phyloP scores from a whole-genome alignment of 192 early-diverging fungal genomes.

The Helicostylum pulchrum region DNA sequence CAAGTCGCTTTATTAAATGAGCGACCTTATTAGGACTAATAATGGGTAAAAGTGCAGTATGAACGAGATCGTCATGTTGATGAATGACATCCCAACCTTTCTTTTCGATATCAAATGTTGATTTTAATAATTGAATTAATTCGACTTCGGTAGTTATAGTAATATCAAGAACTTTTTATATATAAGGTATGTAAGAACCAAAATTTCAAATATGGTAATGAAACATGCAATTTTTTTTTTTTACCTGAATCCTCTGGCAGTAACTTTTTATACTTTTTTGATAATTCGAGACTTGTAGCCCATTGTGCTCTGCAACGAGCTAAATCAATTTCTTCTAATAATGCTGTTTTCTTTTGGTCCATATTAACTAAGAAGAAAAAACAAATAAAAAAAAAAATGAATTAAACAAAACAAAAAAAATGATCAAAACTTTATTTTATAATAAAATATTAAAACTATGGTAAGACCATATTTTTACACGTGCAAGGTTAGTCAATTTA shows the following conservation, averaged over 20 bases:
- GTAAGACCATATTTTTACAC: neutral
- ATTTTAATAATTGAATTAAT: constrained; percentile 10
- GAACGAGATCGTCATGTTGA: constrained; percentile 4
- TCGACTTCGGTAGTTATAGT: constrained; percentile 12
- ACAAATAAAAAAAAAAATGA: constrained; percentile 3
- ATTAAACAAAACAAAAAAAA: neutral
- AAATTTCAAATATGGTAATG: neutral
- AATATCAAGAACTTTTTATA: constrained; percentile 7
- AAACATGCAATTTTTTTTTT: neutral
- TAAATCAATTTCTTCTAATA: constrained; percentile 11
- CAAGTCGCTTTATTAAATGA: neutral
- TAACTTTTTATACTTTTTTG: constrained; percentile 47
- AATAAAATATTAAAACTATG: neutral
- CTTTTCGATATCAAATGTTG: neutral
- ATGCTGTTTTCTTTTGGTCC: neutral
- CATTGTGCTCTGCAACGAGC: constrained; percentile 30
- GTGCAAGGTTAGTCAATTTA: constrained; percentile 13
- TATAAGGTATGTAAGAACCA: neutral
- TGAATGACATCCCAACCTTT: constrained; percentile 19
- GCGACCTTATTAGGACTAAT: neutral
- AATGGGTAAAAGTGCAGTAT: constrained; percentile 2
- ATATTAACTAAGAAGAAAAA: neutral
- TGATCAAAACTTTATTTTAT: constrained; percentile 2
- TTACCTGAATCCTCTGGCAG: constrained; percentile 49
- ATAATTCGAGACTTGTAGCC: constrained; percentile 41